A percentile compares a stretch with the other conserved stretches of the same genome.
Conservation (phyloP, 2,329 filamentous ascomycete genomes). For the Pyrenochaeta sp. region DNA sequence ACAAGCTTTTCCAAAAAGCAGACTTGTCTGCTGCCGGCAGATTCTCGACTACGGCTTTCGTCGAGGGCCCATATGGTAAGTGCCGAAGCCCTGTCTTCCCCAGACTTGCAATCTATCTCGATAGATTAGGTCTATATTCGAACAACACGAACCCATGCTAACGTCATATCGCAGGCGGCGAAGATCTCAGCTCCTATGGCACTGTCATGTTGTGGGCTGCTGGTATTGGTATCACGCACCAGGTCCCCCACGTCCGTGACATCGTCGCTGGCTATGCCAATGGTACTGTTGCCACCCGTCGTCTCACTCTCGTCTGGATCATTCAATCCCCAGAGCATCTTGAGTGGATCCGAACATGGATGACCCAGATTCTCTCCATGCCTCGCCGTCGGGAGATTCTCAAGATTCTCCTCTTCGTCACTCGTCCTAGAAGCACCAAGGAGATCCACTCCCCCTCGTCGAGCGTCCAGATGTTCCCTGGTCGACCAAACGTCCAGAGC, state of each 20-base stretch:
- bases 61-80: conserved; percentile 83
- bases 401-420: conserved; percentile 88
- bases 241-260: conserved; percentile 85
- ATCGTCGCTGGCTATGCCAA: conserved; percentile 63
- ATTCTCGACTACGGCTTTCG: conserved; percentile 72
- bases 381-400: conserved; percentile 82
- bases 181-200: conserved; percentile 89
- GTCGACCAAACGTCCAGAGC: conserved; percentile 81
- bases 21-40: conserved; percentile 59
- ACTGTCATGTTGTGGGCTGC: conserved; percentile 90
- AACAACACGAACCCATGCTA: conserved; percentile 33
- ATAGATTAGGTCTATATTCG: conserved; percentile 28
- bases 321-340: conserved; percentile 88
- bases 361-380: conserved; percentile 83
- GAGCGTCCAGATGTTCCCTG: conserved; percentile 91
- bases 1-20: conserved; percentile 77
- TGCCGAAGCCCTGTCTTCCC: conserved; percentile 36
- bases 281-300: conserved; percentile 79
- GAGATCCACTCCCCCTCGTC: conserved; percentile 78
- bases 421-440: conserved; percentile 81
- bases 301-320: conserved; percentile 88
- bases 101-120: conserved; percentile 31
- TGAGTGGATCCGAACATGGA: conserved; percentile 93
- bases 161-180: conserved; percentile 62
- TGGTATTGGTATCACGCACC: conserved; percentile 93